phyloP scores from a whole-genome alignment of 331 rosid genomes.

The Saraca asoca region DNA sequence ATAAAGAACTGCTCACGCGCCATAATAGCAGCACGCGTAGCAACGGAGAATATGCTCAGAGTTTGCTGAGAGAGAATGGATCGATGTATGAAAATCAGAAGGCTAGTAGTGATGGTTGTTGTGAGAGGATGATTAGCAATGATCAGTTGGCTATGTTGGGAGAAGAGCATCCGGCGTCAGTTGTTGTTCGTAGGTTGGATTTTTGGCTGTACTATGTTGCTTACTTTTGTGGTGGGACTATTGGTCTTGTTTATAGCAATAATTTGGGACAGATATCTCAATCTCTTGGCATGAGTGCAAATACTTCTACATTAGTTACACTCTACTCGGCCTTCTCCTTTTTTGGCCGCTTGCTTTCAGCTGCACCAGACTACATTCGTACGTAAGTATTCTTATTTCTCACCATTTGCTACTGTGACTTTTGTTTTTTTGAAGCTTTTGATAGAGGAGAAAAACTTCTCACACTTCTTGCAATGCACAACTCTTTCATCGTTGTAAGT shows the following conservation, averaged over 20 bases:
- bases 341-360: slow-evolving; percentile 95
- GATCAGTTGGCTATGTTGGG: slow-evolving; percentile 81
- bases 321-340: slow-evolving; percentile 90
- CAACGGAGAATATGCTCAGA: slow-evolving; percentile 36
- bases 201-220: slow-evolving; percentile 88
- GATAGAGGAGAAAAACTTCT: too few species aligned
- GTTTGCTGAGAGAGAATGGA: slow-evolving; percentile 34
- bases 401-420: not conserved
- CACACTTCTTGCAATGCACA: too few species aligned
- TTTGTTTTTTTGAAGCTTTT: too few species aligned
- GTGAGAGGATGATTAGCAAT: slow-evolving; percentile 39
- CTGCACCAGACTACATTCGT: slow-evolving; percentile 82
- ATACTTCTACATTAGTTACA: slow-evolving; percentile 65
- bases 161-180: slow-evolving; percentile 71
- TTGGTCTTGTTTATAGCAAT: slow-evolving; percentile 95
- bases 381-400: slow-evolving; percentile 49
- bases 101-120: slow-evolving; percentile 43
- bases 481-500: too few species aligned
- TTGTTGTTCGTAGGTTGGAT: slow-evolving; percentile 61
- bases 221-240: slow-evolving; percentile 92
- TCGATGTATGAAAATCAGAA: slow-evolving; percentile 25
- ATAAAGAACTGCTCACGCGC: slow-evolving; percentile 65
- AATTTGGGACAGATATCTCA: slow-evolving; percentile 96
- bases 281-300: slow-evolving; percentile 65
- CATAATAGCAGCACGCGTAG: slow-evolving; percentile 38